phyloP scores from a whole-genome alignment of 495 filamentous ascomycete genomes.

The Penicillium waksmanii region DNA sequence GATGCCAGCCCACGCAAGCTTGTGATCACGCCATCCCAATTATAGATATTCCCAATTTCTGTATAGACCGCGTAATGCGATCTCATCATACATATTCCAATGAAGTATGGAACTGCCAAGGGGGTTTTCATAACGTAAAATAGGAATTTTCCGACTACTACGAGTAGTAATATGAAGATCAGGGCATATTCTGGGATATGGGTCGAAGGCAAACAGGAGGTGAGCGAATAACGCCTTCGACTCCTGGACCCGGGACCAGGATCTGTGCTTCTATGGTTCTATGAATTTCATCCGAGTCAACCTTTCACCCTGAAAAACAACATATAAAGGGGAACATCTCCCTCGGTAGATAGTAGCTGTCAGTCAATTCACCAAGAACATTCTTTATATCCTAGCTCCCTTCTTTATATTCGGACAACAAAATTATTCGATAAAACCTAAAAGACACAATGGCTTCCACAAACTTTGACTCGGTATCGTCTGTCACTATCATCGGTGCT shows the following conservation, averaged over 20 bases:
- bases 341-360: background rate
- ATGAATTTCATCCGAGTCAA: background rate
- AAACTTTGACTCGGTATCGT: constrained; percentile 13
- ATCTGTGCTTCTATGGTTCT: background rate
- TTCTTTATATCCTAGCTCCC: background rate
- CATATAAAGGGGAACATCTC: background rate
- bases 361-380: background rate
- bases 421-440: background rate
- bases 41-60: background rate
- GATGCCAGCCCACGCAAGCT: background rate
- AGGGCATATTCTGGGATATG: background rate
- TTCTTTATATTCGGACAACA: background rate
- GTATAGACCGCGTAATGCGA: constrained; percentile 2
- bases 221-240: background rate
- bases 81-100: background rate
- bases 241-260: background rate
- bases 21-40: constrained; percentile 12
- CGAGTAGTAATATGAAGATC: background rate
- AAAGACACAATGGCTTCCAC: constrained; percentile 13
- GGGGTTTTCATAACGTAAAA: constrained; percentile 13
- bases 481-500: constrained; percentile 22
- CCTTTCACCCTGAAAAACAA: background rate
- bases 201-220: background rate
- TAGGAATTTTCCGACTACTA: background rate
- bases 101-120: constrained; percentile 5